These are phyloP conservation scores for Cordyceps cateniannulata DNA, from an alignment of 2,329 filamentous ascomycete species.

Conservation along the genomic window DNA sequence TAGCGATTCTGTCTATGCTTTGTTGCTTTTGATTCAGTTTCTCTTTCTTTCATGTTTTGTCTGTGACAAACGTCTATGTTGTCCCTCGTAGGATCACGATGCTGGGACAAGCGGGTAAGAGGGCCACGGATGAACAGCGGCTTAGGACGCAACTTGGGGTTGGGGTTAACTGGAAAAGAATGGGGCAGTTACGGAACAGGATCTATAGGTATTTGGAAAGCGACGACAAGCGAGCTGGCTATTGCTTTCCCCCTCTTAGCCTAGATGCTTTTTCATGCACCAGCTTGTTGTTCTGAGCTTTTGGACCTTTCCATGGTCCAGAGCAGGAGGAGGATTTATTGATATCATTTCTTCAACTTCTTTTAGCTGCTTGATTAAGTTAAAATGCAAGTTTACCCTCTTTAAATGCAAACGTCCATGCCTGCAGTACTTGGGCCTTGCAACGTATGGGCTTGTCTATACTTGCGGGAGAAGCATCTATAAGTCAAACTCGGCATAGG, in stretches of 20 bases:
- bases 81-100: neutral
- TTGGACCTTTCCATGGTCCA: neutral
- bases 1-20: neutral
- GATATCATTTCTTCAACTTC: neutral
- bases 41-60: neutral
- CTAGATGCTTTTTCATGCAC: neutral
- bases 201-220: neutral
- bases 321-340: neutral
- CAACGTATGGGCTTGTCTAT: no score
- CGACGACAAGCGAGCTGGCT: neutral
- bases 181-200: neutral
- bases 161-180: neutral
- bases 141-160: neutral
- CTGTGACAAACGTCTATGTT: neutral
- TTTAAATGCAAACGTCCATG: no score
- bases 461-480: no score
- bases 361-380: neutral
- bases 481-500: no score
- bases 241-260: neutral
- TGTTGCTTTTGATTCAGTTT: neutral
- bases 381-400: neutral
- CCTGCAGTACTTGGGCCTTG: no score
- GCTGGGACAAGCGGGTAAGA: neutral
- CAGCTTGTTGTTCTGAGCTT: neutral
- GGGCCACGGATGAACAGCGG: neutral